Evolutionary conservation across 345 rosid genomes (phyloP).

Genomic region (Populus tremula): DNA sequence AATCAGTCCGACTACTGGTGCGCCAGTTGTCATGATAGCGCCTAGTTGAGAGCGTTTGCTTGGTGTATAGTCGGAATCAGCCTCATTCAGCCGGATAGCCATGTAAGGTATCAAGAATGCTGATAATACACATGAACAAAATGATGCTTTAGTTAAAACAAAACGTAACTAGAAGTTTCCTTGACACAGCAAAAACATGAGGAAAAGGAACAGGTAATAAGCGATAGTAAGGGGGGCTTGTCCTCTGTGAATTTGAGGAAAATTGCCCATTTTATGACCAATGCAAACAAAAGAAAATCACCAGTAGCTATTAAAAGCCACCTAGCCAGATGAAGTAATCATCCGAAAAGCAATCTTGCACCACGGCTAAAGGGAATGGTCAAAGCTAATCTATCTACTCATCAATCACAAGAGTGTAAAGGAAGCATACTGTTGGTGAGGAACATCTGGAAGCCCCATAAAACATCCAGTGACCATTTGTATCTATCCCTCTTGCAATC

Average conservation of each 20-base stretch:
- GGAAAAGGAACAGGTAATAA: not conserved
- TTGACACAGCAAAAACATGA: not conserved
- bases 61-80: slow-evolving; percentile 34
- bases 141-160: not conserved
- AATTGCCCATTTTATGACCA: not conserved
- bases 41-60: slow-evolving; percentile 58
- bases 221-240: not conserved
- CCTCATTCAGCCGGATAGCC: slow-evolving; percentile 74
- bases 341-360: not conserved
- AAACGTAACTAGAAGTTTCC: not conserved
- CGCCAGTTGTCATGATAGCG: slow-evolving; percentile 65
- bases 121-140: slow-evolving; percentile 24
- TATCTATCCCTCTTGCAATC: slow-evolving; percentile 73
- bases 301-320: not conserved
- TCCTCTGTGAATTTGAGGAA: not conserved
- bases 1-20: slow-evolving; percentile 60
- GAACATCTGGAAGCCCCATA: slow-evolving; percentile 95
- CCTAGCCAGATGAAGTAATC: not conserved
- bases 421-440: slow-evolving; percentile 73
- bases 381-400: not conserved
- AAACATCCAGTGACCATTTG: slow-evolving; percentile 65
- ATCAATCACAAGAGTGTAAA: slow-evolving; percentile 13
- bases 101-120: slow-evolving; percentile 91
- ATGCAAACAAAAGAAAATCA: not conserved
- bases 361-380: not conserved